phyloP scores from a whole-genome alignment of 768 basidiomycete genomes.

The Agrocybe pediades region DNA sequence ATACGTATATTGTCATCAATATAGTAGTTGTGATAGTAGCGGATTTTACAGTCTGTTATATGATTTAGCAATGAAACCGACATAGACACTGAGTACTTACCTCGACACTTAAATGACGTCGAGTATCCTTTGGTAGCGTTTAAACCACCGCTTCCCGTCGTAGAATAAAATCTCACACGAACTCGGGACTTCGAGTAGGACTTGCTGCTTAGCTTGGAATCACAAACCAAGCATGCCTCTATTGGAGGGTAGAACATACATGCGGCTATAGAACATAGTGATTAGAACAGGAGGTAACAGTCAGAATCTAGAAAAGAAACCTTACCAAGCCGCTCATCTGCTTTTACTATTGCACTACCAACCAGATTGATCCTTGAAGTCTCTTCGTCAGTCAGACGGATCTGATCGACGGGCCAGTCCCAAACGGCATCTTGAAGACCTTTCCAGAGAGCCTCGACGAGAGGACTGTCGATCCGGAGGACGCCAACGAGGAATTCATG shows the following conservation, averaged over 20 bases:
- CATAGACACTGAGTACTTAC: background rate
- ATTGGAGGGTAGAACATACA: slow-evolving; percentile 10
- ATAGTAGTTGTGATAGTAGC: slow-evolving; percentile 12
- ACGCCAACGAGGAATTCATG: background rate
- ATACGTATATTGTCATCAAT: background rate
- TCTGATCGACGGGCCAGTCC: background rate
- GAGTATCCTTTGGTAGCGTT: slow-evolving; percentile 2
- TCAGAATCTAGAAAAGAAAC: no score
- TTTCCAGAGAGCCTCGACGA: background rate
- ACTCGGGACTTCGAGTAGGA: slow-evolving; percentile 7
- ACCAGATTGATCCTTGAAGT: background rate
- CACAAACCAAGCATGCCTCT: background rate
- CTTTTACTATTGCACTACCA: no score
- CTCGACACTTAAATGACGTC: slow-evolving; percentile 6
- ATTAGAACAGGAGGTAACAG: no score
- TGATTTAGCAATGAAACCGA: background rate
- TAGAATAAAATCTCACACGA: background rate
- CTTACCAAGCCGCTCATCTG: no score
- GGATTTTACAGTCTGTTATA: slow-evolving; percentile 4
- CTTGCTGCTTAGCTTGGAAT: background rate
- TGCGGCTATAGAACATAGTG: background rate
- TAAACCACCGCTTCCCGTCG: background rate
- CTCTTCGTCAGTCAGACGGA: background rate
- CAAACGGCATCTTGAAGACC: background rate
- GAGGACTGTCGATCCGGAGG: background rate